Conservation (phyloP, 2,329 filamentous ascomycete species). For the Cladosporium sp. region DNA sequence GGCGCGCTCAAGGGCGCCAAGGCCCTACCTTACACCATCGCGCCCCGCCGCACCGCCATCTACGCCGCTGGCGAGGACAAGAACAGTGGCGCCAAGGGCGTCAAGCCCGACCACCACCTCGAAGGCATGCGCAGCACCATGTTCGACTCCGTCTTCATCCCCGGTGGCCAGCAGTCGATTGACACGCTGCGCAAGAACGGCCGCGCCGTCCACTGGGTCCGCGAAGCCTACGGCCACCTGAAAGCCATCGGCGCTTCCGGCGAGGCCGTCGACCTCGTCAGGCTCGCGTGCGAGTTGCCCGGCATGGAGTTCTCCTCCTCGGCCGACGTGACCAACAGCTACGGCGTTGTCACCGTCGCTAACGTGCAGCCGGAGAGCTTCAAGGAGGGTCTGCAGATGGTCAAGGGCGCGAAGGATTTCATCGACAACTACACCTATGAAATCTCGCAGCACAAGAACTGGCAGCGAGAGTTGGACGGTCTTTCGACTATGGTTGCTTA, state of each 20-base stretch:
- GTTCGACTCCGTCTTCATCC: conserved; percentile 76
- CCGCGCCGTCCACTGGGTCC: conserved; percentile 69
- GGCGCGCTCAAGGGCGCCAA: conserved; percentile 57
- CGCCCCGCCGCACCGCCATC: conserved; percentile 61
- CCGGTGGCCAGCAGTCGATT: conserved; percentile 63
- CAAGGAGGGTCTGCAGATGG: conserved; percentile 58
- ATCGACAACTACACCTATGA: conserved; percentile 65
- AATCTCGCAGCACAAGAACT: conserved; percentile 70
- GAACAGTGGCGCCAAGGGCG: conserved; percentile 44
- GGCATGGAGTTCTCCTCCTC: conserved; percentile 49
- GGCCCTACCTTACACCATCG: conserved; percentile 71
- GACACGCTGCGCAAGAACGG: conserved; percentile 64
- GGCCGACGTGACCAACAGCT: conserved; percentile 58
- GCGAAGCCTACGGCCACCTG: conserved; percentile 76
- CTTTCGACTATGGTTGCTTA: conserved; percentile 65
- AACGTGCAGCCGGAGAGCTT: conserved; percentile 53
- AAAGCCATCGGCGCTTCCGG: conserved; percentile 75
- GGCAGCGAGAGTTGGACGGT: conserved; percentile 68
- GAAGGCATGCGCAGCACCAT: conserved; percentile 76
- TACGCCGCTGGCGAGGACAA: conserved; percentile 57
- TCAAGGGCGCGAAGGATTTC: conserved; percentile 65
- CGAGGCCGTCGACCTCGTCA: conserved; percentile 64
- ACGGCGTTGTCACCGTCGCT: conserved; percentile 70
- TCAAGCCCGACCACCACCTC: conserved; percentile 71
- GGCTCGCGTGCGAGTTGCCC: conserved; percentile 42